These are phyloP conservation scores for Aspergillus eucalypticola DNA, from an alignment of 2,329 filamentous ascomycete genomes.

Conservation along the genomic window DNA sequence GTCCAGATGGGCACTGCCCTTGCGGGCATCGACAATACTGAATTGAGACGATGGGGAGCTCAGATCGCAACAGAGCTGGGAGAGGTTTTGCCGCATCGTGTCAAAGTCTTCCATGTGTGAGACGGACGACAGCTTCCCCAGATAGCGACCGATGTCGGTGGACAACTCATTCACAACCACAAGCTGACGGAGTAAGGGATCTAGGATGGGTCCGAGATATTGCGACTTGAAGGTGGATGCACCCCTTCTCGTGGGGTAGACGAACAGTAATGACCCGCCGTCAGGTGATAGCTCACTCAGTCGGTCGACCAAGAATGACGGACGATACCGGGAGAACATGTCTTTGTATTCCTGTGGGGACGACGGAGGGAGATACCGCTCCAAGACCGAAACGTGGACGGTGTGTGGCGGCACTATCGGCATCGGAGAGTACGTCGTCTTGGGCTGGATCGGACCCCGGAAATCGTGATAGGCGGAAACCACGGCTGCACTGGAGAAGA, in stretches of 20 bases:
- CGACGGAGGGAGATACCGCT: slow-evolving; percentile 66
- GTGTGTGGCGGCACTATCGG: slow-evolving; percentile 62
- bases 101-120: slow-evolving; percentile 58
- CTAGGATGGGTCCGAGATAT: slow-evolving; percentile 62
- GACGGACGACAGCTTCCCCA: slow-evolving; percentile 58
- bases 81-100: slow-evolving; percentile 47
- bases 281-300: slow-evolving; percentile 60
- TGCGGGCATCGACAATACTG: slow-evolving; percentile 52
- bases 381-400: slow-evolving; percentile 62
- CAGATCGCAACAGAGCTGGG: slow-evolving; percentile 41
- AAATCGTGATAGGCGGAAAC: slow-evolving; percentile 61
- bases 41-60: slow-evolving; percentile 44
- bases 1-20: slow-evolving; percentile 53
- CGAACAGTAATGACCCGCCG: slow-evolving; percentile 60
- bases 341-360: slow-evolving; percentile 59
- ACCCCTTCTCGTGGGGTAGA: slow-evolving; percentile 62
- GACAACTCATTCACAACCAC: slow-evolving; percentile 61
- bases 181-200: slow-evolving; percentile 61
- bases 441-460: slow-evolving; percentile 45
- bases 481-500: slow-evolving; percentile 63
- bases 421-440: slow-evolving; percentile 51
- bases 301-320: slow-evolving; percentile 62
- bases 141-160: slow-evolving; percentile 55
- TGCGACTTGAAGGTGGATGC: slow-evolving; percentile 59
- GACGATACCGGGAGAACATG: slow-evolving; percentile 57